Evolutionary conservation across 2,329 filamentous ascomycete genomes (phyloP), one percentile per base, ranked within the genome.

Genomic region (Nemania sp.): DNA sequence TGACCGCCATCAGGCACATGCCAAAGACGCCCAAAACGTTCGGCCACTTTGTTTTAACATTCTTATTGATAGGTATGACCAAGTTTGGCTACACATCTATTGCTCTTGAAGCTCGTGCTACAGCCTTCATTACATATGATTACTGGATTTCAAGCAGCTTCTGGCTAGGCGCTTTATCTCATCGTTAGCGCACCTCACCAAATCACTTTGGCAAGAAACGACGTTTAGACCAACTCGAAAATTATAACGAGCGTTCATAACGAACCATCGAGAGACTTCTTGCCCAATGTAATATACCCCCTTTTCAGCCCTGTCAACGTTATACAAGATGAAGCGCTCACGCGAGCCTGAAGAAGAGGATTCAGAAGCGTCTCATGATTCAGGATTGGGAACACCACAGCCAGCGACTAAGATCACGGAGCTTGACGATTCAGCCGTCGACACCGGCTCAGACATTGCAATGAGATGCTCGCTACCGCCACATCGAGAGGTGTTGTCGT

Each of bases 391-490:
- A 61, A 49, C 56, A 56, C 31, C 40, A 40, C 57, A 62, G 37
- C 68, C 68, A 40, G 68, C 71, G 24, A 64, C 78, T 51, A 90
- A 89, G 68, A 76, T 86, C 59, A 68, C 77, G 56, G 82, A 86
- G 61, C 73, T 90, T 57, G 86, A 89, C 60, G 65, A 66, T 33
- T 66, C 59, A 30, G 67, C 67, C 53, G 60, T 71, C 57, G 68
- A 68, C 54, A 64, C 68, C 20, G 66, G 65, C 56, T 59, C 70
- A 52, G 64, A 72, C 39, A 66, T 75, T 54, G 73, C 81, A 53
- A 96, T 97, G 83, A 83, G 78, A 72, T 97, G 93, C 75, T 84
- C 82, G 17, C 78, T 97, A 19, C 90, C 92, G 48, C 90, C 90
- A 41, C 92, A 97, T 72, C 80, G 77, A 61, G 81, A 87, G 55